Conservation (phyloP, 129 eudicot genomes). For the Escallonia rubra region DNA sequence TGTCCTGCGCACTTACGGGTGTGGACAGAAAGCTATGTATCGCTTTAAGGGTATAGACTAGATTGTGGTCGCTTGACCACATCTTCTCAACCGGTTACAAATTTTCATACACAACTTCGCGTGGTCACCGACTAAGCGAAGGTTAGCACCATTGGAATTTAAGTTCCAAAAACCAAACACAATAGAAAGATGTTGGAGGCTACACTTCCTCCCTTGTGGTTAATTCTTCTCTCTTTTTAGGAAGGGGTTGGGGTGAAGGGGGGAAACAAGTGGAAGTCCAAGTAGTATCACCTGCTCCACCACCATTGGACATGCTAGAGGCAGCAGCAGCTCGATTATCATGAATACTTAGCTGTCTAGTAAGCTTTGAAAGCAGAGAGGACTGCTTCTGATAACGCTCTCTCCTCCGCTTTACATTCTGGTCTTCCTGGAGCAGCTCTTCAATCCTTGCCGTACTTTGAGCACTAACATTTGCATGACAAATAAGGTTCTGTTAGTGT, state of each 20-base stretch:
- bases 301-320: constrained; percentile 47
- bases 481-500: not conserved
- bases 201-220: no score
- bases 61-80: no score
- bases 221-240: no score
- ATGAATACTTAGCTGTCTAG: constrained; percentile 81
- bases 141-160: no score
- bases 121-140: no score
- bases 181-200: no score
- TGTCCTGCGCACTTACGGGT: no score
- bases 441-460: constrained; percentile 84
- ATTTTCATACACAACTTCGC: no score
- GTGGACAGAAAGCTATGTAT: no score
- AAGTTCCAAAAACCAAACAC: no score
- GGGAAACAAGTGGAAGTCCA: not conserved
- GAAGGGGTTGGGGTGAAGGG: not conserved
- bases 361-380: constrained; percentile 86
- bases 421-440: constrained; percentile 93
- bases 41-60: no score
- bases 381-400: constrained; percentile 87
- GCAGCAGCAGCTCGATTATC: constrained; percentile 94
- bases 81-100: no score
- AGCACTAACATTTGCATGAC: constrained; percentile 38
- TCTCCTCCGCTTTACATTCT: constrained; percentile 73
- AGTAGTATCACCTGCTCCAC: constrained; percentile 47